Conservation (phyloP, 371 early-diverging fungal species). For the Fennellomyces sp. region DNA sequence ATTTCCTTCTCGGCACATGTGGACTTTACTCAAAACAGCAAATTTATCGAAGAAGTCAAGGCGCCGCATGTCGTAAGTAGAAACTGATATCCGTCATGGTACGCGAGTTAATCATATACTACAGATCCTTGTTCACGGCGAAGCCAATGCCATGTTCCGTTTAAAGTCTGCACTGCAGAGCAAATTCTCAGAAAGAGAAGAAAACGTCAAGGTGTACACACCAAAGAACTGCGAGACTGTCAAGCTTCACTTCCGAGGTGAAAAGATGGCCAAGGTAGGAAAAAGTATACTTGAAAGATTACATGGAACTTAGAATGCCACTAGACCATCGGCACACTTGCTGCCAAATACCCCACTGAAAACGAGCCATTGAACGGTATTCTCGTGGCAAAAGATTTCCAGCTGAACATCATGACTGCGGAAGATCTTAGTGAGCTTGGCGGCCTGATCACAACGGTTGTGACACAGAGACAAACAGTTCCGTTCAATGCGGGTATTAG, state of each 20-base stretch:
- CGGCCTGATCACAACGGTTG: slow-evolving; percentile 73
- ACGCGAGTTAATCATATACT: background rate
- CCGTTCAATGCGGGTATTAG: slow-evolving; percentile 79
- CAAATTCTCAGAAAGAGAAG: slow-evolving; percentile 82
- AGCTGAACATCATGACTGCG: slow-evolving; percentile 83
- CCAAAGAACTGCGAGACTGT: slow-evolving; percentile 97
- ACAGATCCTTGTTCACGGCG: slow-evolving; percentile 98
- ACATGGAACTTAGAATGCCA: background rate
- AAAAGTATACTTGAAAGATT: background rate
- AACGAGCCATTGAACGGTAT: slow-evolving; percentile 78
- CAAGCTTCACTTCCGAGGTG: slow-evolving; percentile 92
- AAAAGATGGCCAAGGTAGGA: slow-evolving; percentile 87
- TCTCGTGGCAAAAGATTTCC: slow-evolving; percentile 89
- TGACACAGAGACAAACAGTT: slow-evolving; percentile 82
- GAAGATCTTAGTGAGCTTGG: slow-evolving; percentile 81
- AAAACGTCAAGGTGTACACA: slow-evolving; percentile 86
- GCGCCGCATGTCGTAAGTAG: slow-evolving; percentile 89
- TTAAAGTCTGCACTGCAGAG: slow-evolving; percentile 90
- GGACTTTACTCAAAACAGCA: slow-evolving; percentile 98
- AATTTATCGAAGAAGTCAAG: slow-evolving; percentile 97
- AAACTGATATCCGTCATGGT: background rate
- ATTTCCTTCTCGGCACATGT: slow-evolving; percentile 99
- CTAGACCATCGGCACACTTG: slow-evolving; percentile 85
- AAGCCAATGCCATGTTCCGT: slow-evolving; percentile 98
- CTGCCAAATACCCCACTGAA: slow-evolving; percentile 68